Base-by-base conservation (phyloP, 352 stramenopile genomes). In the Phytophthora boehmeriae region DNA sequence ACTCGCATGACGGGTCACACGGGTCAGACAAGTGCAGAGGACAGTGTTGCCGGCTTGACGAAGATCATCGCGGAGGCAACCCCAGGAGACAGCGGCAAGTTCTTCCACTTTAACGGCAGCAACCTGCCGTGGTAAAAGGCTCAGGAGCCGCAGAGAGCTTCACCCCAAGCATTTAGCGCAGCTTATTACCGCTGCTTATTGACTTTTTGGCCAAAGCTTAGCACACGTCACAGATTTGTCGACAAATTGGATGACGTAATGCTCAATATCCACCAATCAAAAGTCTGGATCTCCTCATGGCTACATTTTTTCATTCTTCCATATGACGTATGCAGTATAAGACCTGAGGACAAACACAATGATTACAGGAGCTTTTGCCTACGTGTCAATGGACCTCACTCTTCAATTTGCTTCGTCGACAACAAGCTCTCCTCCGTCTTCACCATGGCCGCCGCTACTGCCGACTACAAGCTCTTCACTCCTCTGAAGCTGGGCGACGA, bases 1-100 rank as follows among this genome's bases (percentile, higher is more conserved):
- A 88, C 75, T 6, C 70, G 77, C 47, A 83, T 84, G 71, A 80
- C 64, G 2, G 47, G 49, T 19, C 42, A 71, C 61, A 53, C 51
- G 0, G 71, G 65, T n/a, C 52, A 61, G 3, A 53, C 72, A 2
- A 63, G 51, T 8, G 34, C 62, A 9, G 63, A 73, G 19, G 59
- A 73, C 22, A 80, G 65, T 34, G 71, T 83, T 2, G 68, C 56
- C 22, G 65, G 65, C 0, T 20, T 86, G 10, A 67, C 68, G 13
- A 70, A 65, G 46, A 46, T 81, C 43, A 68, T 83, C 23, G 60
- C 57, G 4, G 52, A 58, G 9, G 58, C 56, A 9, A 81, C 67
- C 1, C 35, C 59, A 0, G 57, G 59, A 19, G 65, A 86, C 46
- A 74, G 62, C 6, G 73, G 73, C 60, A 78, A 76, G 58, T 74